Evolutionary conservation across 2,329 filamentous ascomycete species (phyloP), one percentile per base, ranked within the genome.

Genomic region (Penicillium sp.): DNA sequence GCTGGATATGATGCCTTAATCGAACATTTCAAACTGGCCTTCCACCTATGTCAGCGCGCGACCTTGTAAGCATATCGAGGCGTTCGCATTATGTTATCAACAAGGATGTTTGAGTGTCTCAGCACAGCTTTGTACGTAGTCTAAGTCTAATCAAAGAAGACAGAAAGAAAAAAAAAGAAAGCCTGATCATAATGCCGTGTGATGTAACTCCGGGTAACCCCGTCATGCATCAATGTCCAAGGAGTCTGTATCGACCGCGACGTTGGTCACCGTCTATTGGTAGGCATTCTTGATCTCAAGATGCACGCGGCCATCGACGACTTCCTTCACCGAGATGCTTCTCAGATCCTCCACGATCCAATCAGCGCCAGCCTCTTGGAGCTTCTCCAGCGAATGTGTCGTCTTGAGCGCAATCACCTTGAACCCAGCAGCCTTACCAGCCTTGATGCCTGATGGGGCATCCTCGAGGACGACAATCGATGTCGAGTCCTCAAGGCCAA

Each of bases 391-490:
- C 24, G 83, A 85, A 76, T 96, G 92, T 67, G 90, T 95, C 50
- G 92, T 96, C 52, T 89, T 85, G 50, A 97, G 77, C n/a, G 87
- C 92, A 43, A 96, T 76, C 11, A 96, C 92, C 68, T 84, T 87
- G 77, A 89, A 96, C 2, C 91, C 92, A 9, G 92, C 92, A 1
- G 85, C 90, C 75, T 92, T 95, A 46, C 92, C 92, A 27, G 92
- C 86, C 60, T 77, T 81, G 67, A 96, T 90, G 5, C 92, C 92
- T 7, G 91, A 90, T 5, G 92, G 92, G 52, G 90, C 90, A 76
- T 97, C 92, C 76, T 97, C 92, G 36, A 96, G 77, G 46, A 97
- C 92, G 52, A 96, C 79, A 42, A 93, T 74, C 50, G 75, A 81
- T 27, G 76, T 73, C 32, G 77, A 78, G 18, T 79, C 70, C 21